Base-by-base conservation (phyloP, 441 rosid genomes). In the Aleurites moluccanus region DNA sequence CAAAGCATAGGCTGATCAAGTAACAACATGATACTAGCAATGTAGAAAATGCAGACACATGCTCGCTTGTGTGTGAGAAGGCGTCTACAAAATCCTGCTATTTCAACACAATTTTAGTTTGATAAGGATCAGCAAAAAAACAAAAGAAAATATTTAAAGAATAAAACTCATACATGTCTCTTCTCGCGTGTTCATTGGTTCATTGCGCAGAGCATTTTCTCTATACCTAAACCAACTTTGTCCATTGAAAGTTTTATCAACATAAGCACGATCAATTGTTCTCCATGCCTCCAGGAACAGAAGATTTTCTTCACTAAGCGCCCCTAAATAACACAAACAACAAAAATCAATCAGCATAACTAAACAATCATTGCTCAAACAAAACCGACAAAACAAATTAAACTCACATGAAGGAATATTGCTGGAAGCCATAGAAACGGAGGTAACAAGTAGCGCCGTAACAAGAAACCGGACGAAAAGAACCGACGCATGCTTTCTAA, bases 201-300 rank as follows among this genome's bases (percentile, higher is more conserved):
- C 99, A 73, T 83, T 90, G 57, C 89, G 92, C 73, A 95, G 79
- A n/a, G 97, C 98, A 79, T 86, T 80, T 81, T 95, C 98, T 87
- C 99, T 88, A 63, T 95, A 95, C 59, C 92, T 91, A 84, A 95
- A 95, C 99, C 99, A 93, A 82, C 96, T 91, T 81, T 95, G 99
- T 18, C 97, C 99, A 75, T 95, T 95, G 74, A 95, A 95, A 60
- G 86, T 87, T 75, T 95, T 95, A 80, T 95, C 99, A 21, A 93
- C 78, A 75, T 89, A 95, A 0, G 99, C 97, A 56, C 96, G 96
- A 79, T 93, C 99, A 79, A 95, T 90, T 10, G 96, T 90, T 77
- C 99, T 91, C 98, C 99, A 95, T 65, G 98, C 97, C 79, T 92
- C 99, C 33, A 92, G 67, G 79, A 94, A 94, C 52, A 94, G 87